Evolutionary conservation across 2,329 filamentous ascomycete species (phyloP), one percentile per base, ranked within the genome.

Genomic region (Trichoderma hamatum): DNA sequence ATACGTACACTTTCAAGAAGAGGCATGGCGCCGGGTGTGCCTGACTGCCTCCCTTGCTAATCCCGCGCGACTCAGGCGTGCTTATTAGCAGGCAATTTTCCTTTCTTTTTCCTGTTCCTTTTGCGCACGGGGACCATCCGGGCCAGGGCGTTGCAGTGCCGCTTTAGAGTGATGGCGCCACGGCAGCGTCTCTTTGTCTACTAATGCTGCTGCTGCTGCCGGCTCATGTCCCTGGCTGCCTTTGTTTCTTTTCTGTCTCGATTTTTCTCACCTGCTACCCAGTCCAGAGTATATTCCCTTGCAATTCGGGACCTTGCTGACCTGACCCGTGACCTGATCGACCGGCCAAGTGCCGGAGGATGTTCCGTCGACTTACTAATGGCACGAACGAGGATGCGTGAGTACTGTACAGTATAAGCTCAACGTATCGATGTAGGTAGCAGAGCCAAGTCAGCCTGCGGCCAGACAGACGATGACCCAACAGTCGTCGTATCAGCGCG

Each of bases 1-100:
- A n/a, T 43, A n/a, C 39, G 39, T 43, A 43, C 39, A 43, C 9
- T 43, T 43, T 43, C 39, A 19, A 43, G 32, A 64, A 34, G 21
- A 16, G 46, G 63, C 68, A 66, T 55, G 62, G 68, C 62, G 68
- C 28, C 55, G 56, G 51, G 58, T 70, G 68, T 70, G 68, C 68
- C 68, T 70, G 63, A 62, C 39, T 49, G 10, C n/a, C 55, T 67
- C 55, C 56, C 63, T 66, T 66, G 63, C 51, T 52, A 60, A 64
- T 67, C 68, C 63, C 63, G 63, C 49, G 58, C 58, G 58, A 67
- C 28, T 67, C 63, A 62, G 68, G 49, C 30, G 34, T 55, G 39
- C 39, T 43, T 43, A 43, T 43, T 43, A 43, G 39, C 39, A 43
- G 39, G 39, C 16, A 21, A 13, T 19, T 36, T 51, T 58, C n/a